Evolutionary conservation across 768 basidiomycete genomes (phyloP), one percentile per base, ranked within the genome.

Genomic region (Coprinellus micaceus): DNA sequence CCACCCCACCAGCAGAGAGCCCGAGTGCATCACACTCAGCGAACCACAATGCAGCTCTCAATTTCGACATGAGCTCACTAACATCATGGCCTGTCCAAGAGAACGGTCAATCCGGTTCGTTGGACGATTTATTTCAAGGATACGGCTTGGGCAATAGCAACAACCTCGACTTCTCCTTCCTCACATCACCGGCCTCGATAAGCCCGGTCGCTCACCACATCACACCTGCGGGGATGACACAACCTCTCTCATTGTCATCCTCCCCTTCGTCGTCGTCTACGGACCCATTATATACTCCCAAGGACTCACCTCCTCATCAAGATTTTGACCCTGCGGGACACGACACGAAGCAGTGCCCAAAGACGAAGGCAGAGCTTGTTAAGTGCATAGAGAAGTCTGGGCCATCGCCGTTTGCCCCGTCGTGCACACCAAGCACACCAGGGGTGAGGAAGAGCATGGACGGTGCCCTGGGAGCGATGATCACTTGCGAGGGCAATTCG

Each of bases 401-500:
- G n/a, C 67, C 74, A 33, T 90, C 87, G 44, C 77, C 82, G 7
- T 89, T 89, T 61, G 75, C 75, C 3, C 68, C 75, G 1, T 5
- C 49, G 17, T 51, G 49, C 22, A 24, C 29, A 10, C 53, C 70
- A 45, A 62, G 49, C 22, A 24, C 29, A 10, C 53, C 70, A 45
- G 63, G 58, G 10, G 60, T 77, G 55, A 72, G 71, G 44, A 84
- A 79, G 70, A 73, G 74, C 59, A 68, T 73, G 12, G 78, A 82
- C 40, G 61, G 67, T 9, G 64, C 72, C 2, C 65, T 78, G 25
- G 81, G 80, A 0, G 69, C 79, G n/a, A 76, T 85, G 61, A 74
- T 89, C n/a, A 74, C 77, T 29, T 91, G 89, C 67, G 74, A 81
- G 54, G 85, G 83, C 9, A 78, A 84, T n/a, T 79, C 73, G 4